Base-by-base conservation (phyloP, 768 basidiomycete genomes). In the Russula brevipes region DNA sequence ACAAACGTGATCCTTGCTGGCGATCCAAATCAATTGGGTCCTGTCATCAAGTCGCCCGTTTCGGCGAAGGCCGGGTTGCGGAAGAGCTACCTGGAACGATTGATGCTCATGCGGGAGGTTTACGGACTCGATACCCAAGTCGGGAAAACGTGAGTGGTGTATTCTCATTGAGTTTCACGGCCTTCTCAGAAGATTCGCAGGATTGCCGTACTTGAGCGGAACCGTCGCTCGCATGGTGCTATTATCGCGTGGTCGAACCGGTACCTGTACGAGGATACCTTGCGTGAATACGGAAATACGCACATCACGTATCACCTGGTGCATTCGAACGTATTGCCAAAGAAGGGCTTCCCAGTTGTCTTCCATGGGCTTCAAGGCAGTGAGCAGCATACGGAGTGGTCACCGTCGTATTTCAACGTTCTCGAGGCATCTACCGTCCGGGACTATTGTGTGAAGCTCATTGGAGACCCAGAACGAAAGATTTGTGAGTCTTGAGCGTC, bases 181-280 rank as follows among this genome's bases (percentile, higher is more conserved):
- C 4, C 10, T 59, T 42, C 53, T 49, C 19, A 14, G 5, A 42
- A 12, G 0, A 66, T 74, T 54, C 19, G n/a, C 54, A 68, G 66
- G 31, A 62, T 68, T 57, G 65, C 63, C 8, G 45, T 17, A 39
- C 65, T 68, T n/a, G 50, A 42, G 42, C 49, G 51, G 54, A 68
- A 68, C 19, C 61, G 59, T 17, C 65, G 67, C 24, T 68, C 67
- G 1, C 67, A 68, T 14, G 60, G 50, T 19, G 75, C 75, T 5
- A 86, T 88, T 45, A 71, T 86, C n/a, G 60, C 75, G 1, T 86
- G 81, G 72, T 78, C 85, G 2, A 87, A 87, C 65, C 71, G 78
- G n/a, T 61, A 68, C 54, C 76, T 79, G 64, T 79, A 79, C 66
- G 66, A 68, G 10, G 68, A 69, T 41, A 75, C 72, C 8, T 72